A percentile compares a stretch with the other conserved stretches of the same genome.
Evolutionary conservation across 345 rosid species (phyloP).

Genomic region (Ceriops zippeliana): DNA sequence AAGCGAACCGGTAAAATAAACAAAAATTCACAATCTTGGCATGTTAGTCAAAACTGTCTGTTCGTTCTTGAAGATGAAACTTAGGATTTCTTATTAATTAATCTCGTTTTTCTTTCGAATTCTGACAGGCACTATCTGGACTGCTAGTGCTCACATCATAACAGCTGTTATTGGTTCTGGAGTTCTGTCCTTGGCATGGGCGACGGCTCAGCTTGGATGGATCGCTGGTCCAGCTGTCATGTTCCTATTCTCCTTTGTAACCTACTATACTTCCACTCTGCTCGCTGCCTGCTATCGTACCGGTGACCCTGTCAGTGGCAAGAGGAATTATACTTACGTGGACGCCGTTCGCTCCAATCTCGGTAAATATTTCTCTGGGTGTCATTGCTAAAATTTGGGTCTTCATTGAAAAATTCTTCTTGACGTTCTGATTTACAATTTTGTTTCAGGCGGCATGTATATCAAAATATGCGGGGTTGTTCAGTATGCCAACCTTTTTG

Average conservation of each 20-base stretch:
- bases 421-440: not conserved
- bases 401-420: not conserved
- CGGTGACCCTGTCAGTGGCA: conserved; percentile 47
- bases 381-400: not conserved
- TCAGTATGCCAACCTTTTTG: conserved; percentile 44
- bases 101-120: not conserved
- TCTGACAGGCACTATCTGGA: conserved; percentile 48
- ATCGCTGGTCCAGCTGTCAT: conserved; percentile 50
- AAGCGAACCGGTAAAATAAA: conserved; percentile 57
- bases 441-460: conserved; percentile 51
- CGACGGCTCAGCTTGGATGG: conserved; percentile 66
- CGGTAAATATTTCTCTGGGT: conserved; percentile 28
- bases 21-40: not conserved
- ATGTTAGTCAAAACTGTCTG: not conserved
- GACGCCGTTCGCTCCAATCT: conserved; percentile 54
- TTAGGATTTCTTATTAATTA: not conserved
- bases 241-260: conserved; percentile 57
- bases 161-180: conserved; percentile 77
- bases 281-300: conserved; percentile 54
- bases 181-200: conserved; percentile 62
- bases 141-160: conserved; percentile 65
- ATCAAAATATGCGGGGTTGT: conserved; percentile 52
- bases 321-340: conserved; percentile 61
- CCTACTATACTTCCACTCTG: conserved; percentile 53
- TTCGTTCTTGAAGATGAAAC: not conserved